Evolutionary conservation across 2,329 filamentous ascomycete genomes (phyloP), one percentile per base, ranked within the genome.

Genomic region (Colletotrichum orbiculare): DNA sequence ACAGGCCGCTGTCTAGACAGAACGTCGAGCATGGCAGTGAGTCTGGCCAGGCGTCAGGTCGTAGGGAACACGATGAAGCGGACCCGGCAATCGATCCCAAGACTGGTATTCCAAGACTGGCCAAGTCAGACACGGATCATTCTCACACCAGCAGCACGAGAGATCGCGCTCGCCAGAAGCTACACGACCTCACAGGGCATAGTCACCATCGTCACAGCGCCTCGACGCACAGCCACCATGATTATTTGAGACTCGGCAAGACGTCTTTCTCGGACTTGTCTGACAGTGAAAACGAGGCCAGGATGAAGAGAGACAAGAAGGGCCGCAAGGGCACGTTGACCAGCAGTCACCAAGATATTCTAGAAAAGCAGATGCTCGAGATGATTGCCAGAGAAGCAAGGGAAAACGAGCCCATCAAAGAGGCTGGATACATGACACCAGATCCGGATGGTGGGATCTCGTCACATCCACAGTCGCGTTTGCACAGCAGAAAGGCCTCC

Each of bases 341-440:
- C 50, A 84, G 81, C 68, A 81, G 76, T 48, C 80, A 79, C 33
- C 83, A 82, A 66, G 83, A 87, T 61, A 76, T 89, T 11, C 75
- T 89, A 11, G 85, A 87, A 67, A 87, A 85, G 72, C 87, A 89
- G 71, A 89, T 89, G 85, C 76, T 83, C 63, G 85, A 88, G 62
- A 84, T 88, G 78, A 81, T 89, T 65, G 83, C 83, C 6, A 82
- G 81, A 66, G 86, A 89, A 71, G 81, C 80, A 6, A 75, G 76
- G 11, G 80, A 82, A 47, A 76, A 78, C 45, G 79, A 81, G 33
- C 70, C 76, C 12, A 45, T 46, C 25, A 60, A 43, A 6, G 46
- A 42, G 12, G 60, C 66, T 4, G 54, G 60, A 2, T 54, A 54
- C 13, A 34, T 61, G 62, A 71, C 54, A 8, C 62, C 56, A 46